Evolutionary conservation across 2,329 filamentous ascomycete species (phyloP).

Genomic region (Sclerotinia trifoliorum): DNA sequence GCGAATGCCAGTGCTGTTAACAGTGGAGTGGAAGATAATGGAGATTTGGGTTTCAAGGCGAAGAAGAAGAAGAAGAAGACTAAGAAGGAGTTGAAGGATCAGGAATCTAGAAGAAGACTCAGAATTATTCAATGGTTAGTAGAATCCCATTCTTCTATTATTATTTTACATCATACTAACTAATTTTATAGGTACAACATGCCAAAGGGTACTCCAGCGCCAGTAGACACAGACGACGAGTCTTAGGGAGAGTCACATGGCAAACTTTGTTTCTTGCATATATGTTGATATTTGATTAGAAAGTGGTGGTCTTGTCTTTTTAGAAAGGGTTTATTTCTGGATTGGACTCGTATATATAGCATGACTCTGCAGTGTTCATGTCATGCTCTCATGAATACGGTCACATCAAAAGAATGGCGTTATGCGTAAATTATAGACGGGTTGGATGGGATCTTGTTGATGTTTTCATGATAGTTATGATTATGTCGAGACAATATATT

Average conservation of each 20-base stretch:
- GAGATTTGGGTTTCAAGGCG: conserved; percentile 82
- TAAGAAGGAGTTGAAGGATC: conserved; percentile 91
- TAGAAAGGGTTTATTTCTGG: conserved; percentile 6
- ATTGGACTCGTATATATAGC: conserved; percentile 10
- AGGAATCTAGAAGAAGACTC: conserved; percentile 80
- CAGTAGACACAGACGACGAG: conserved; percentile 39
- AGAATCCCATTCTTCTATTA: conserved; percentile 55
- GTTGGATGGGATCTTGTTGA: conserved; percentile 9
- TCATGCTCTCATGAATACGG: conserved; percentile 13
- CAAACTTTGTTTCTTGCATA: conserved; percentile 19
- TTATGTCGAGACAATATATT: not conserved
- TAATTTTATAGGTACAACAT: conserved; percentile 37
- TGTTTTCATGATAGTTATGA: conserved; percentile 7
- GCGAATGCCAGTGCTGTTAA: conserved; percentile 66
- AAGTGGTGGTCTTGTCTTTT: conserved; percentile 1
- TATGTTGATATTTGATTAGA: conserved; percentile 19
- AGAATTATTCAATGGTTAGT: conserved; percentile 73
- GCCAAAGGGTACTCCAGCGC: conserved; percentile 40
- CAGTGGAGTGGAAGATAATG: conserved; percentile 78
- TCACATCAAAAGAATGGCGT: conserved; percentile 9
- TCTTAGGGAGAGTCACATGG: conserved; percentile 16
- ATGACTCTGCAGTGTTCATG: not conserved
- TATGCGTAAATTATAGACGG: conserved; percentile 15
- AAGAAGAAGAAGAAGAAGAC: conserved; percentile 99
- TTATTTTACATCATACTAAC: conserved; percentile 34